Evolutionary conservation across 768 basidiomycete genomes (phyloP).

Genomic region (Mycena metata): DNA sequence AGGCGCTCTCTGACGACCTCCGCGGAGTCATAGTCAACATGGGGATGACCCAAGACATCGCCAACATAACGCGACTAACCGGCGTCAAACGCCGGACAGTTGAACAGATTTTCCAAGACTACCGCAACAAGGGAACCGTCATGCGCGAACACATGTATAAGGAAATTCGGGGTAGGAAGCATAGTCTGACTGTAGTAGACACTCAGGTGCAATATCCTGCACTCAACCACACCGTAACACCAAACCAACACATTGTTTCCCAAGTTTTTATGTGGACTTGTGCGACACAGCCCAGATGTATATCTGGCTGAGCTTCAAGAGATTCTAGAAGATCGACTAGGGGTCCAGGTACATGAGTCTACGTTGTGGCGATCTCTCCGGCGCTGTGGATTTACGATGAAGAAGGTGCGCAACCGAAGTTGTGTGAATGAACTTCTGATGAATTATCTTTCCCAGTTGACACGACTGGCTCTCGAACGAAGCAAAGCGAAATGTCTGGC

Average conservation of each 20-base stretch:
- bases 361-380: slow-evolving; percentile 37
- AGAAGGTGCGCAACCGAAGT: slow-evolving; percentile 32
- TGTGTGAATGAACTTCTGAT: not conserved
- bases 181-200: not conserved
- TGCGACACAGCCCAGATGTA: slow-evolving; percentile 43
- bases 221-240: not conserved
- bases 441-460: slow-evolving; percentile 4
- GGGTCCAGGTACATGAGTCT: slow-evolving; percentile 26
- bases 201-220: not conserved
- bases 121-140: slow-evolving; percentile 10
- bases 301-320: slow-evolving; percentile 41
- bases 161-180: slow-evolving; percentile 8
- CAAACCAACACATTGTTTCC: not conserved
- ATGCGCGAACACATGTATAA: slow-evolving; percentile 12
- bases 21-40: slow-evolving; percentile 9
- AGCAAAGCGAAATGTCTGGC: not conserved
- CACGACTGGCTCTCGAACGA: slow-evolving; percentile 6
- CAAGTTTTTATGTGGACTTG: slow-evolving; percentile 39
- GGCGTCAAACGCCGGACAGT: slow-evolving; percentile 6
- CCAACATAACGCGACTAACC: not conserved
- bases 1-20: slow-evolving; percentile 14
- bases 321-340: slow-evolving; percentile 30
- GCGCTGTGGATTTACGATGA: slow-evolving; percentile 38
- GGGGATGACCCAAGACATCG: slow-evolving; percentile 12
- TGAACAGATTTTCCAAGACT: not conserved